Evolutionary conservation across 169 alveolate species (phyloP), one percentile per base, ranked within the genome.

Genomic region (Plasmodium billcollinsi): DNA sequence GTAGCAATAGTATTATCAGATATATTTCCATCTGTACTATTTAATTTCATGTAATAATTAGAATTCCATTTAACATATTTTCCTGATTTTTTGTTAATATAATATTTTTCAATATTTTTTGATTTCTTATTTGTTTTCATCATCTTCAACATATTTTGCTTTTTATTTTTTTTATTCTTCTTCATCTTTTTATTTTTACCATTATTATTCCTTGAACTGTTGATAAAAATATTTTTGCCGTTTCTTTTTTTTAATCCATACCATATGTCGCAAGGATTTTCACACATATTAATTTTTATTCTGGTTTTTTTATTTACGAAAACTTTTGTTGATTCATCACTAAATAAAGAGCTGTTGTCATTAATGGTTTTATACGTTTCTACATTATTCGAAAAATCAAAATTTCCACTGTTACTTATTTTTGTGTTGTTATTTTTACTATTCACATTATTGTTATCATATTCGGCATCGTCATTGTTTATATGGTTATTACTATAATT

Each of bases 201-300:
- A 7, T 47, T 59, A 1, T 61, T 92, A 33, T 39, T 58, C 24
- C 80, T 90, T 54, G 50, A n/a, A 72, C 95, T 90, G 33, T 88
- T 86, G 33, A 94, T 92, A 49, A 94, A 94, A 63, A 94, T 94
- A 7, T 93, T 93, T 47, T 90, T 88, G 2, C 96, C 96, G 66
- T 92, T 94, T 29, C 93, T 74, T 88, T 72, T 91, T 78, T 93
- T 94, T 54, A 94, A 74, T 20, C 96, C 96, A 72, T 91, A 92
- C 96, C 96, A 94, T 86, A 94, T 92, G 69, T 94, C 96, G 56
- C 94, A 89, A 1, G 96, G 96, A 56, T 94, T 94, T 73, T 94
- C 96, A 80, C 96, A 94, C 92, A 94, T 67, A 73, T 94, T 94
- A 65, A 78, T 65, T n/a, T 67, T 39, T 49, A 78, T 76, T 43